These are phyloP conservation scores for Solanum neorickii DNA, from an alignment of 257 asterid genomes.

Conservation along the genomic window DNA sequence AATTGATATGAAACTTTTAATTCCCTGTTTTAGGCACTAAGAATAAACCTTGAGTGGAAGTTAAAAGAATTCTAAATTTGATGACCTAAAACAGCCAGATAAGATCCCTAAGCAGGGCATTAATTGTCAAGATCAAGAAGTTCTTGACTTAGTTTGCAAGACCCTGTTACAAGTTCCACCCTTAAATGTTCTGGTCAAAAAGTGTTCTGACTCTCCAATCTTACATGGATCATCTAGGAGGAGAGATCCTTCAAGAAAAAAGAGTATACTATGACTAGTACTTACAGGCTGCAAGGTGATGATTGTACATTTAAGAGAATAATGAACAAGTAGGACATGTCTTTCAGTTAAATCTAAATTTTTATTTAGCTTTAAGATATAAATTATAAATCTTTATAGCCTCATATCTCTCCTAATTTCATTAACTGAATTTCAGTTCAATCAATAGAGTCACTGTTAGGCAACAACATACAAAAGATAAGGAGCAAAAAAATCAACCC, in stretches of 20 bases:
- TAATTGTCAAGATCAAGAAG: neutral
- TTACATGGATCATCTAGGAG: neutral
- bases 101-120: neutral
- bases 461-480: neutral
- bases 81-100: neutral
- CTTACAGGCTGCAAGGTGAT: neutral
- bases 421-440: neutral
- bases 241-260: neutral
- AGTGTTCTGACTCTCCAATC: neutral
- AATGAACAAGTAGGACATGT: neutral
- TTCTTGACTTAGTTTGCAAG: neutral
- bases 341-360: neutral
- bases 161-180: neutral
- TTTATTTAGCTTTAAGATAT: neutral
- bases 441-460: neutral
- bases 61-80: neutral
- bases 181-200: neutral
- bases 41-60: neutral
- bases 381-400: neutral
- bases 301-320: neutral
- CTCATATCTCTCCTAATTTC: neutral
- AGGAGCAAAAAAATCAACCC: neutral
- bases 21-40: neutral
- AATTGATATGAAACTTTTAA: neutral
- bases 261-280: neutral